These are phyloP conservation scores for Malassezia globosa DNA, from an alignment of 1,284 basidiomycete species.

Conservation along the genomic window DNA sequence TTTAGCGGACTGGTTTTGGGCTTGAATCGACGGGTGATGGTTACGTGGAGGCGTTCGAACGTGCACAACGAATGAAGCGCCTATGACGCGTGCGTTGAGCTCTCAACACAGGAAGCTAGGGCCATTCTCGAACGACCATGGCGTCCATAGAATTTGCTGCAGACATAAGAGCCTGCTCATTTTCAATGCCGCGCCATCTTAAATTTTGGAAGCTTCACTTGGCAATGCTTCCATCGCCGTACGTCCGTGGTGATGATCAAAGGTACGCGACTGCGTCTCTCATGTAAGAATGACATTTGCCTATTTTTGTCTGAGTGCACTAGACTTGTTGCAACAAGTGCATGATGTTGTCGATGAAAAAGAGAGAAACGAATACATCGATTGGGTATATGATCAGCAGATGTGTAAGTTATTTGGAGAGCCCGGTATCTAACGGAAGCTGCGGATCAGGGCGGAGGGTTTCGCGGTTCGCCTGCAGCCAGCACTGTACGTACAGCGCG, in stretches of 20 bases:
- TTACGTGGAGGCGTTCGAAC: too few species aligned
- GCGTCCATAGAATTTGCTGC: too few species aligned
- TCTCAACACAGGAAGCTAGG: too few species aligned
- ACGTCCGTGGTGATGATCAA: slow-evolving; percentile 36
- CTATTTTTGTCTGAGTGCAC: slow-evolving; percentile 36
- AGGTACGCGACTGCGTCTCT: slow-evolving; percentile 13
- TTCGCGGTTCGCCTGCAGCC: slow-evolving; percentile 19
- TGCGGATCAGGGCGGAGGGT: slow-evolving; percentile 27
- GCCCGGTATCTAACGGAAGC: slow-evolving; percentile 17
- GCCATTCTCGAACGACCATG: too few species aligned
- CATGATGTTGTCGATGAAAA: slow-evolving; percentile 12
- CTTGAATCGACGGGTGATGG: too few species aligned
- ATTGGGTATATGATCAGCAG: slow-evolving; percentile 82
- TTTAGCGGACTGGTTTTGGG: too few species aligned
- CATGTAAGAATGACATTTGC: slow-evolving; percentile 33
- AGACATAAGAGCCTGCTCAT: too few species aligned
- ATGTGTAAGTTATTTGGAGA: slow-evolving; percentile 35
- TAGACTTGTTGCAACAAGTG: slow-evolving; percentile 28
- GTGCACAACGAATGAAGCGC: too few species aligned
- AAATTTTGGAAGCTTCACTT: slow-evolving; percentile 36
- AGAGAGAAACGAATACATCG: slow-evolving; percentile 27
- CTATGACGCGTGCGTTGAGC: too few species aligned
- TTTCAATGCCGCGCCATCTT: slow-evolving; percentile 22
- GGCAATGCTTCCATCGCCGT: slow-evolving; percentile 32
- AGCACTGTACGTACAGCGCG: not conserved